Evolutionary conservation across 164 flowering plant species (phyloP).

Genomic region (Dillenia turbinata): DNA sequence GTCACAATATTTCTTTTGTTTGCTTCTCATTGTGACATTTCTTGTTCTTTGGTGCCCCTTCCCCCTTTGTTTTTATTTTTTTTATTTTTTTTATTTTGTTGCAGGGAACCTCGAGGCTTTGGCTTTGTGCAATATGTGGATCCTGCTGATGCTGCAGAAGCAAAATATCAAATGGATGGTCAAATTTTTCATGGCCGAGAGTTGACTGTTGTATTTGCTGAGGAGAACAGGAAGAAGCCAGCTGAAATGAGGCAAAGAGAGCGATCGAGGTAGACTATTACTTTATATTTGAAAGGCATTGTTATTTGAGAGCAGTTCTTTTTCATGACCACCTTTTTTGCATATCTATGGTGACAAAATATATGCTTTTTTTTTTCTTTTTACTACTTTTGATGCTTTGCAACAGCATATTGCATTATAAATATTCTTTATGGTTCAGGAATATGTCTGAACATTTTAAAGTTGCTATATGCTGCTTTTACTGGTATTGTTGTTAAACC

Average conservation of each 20-base stretch:
- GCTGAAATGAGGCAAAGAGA: slow-evolving; percentile 64
- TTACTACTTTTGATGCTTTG: too few species aligned
- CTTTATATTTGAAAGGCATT: too few species aligned
- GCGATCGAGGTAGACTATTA: slow-evolving; percentile 23
- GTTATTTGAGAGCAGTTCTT: too few species aligned
- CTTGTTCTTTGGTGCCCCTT: neutral
- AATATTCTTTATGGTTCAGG: too few species aligned
- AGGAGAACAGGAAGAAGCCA: slow-evolving; percentile 78
- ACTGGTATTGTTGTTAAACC: too few species aligned
- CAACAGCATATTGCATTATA: too few species aligned
- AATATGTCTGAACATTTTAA: too few species aligned
- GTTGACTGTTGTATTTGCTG: slow-evolving; percentile 76
- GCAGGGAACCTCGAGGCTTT: slow-evolving; percentile 71
- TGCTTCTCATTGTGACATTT: neutral
- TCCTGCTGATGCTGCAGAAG: slow-evolving; percentile 70
- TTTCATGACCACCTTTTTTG: too few species aligned
- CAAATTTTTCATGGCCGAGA: slow-evolving; percentile 55
- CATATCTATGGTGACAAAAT: neutral
- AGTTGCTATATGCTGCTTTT: too few species aligned
- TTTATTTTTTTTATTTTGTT: neutral
- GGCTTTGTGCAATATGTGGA: slow-evolving; percentile 74
- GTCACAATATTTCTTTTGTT: slow-evolving; percentile 1
- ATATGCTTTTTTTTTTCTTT: neutral
- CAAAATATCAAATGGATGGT: slow-evolving; percentile 75
- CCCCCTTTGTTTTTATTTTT: neutral